These are phyloP conservation scores for Corylus avellana DNA, from an alignment of 306 rosid species.

Conservation along the genomic window DNA sequence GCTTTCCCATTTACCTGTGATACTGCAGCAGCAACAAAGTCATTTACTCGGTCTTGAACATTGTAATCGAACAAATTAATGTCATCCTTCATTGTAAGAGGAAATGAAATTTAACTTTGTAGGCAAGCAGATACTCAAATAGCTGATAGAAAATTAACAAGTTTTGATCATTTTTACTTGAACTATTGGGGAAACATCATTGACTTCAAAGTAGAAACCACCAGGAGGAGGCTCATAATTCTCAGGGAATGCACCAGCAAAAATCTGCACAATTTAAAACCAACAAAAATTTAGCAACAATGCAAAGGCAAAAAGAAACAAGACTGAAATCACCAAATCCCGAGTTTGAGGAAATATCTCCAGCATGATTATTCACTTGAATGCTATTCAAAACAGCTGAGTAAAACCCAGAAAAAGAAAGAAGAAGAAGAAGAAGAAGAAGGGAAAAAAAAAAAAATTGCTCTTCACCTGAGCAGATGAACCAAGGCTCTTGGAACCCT, in stretches of 20 bases:
- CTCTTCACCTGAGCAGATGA: conserved; percentile 67
- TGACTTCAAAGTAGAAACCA: conserved; percentile 62
- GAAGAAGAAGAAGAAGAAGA: neutral
- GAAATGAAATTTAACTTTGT: conserved; percentile 24
- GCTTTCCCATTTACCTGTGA: conserved; percentile 41
- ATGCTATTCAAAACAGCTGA: neutral
- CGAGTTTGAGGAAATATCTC: conserved; percentile 4
- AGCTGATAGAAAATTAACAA: conserved; percentile 23
- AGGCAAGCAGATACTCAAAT: conserved; percentile 20
- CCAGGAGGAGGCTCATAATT: conserved; percentile 57
- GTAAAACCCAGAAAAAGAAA: neutral
- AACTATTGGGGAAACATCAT: conserved; percentile 50
- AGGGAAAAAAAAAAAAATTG: neutral
- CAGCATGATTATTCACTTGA: neutral
- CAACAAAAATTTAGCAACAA: conserved; percentile 13
- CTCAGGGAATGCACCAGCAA: conserved; percentile 57
- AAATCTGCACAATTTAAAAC: conserved; percentile 36
- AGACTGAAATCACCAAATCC: conserved; percentile 3
- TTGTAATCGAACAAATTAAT: conserved; percentile 50
- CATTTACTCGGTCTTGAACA: conserved; percentile 55
- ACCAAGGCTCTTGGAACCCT: conserved; percentile 72
- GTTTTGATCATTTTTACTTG: conserved; percentile 41
- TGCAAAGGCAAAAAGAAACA: conserved; percentile 1
- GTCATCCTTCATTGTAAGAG: conserved; percentile 42
- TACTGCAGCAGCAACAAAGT: conserved; percentile 58